Evolutionary conservation across 768 basidiomycete genomes (phyloP), one percentile per base, ranked within the genome.

Genomic region (Cyclocybe aegerita): DNA sequence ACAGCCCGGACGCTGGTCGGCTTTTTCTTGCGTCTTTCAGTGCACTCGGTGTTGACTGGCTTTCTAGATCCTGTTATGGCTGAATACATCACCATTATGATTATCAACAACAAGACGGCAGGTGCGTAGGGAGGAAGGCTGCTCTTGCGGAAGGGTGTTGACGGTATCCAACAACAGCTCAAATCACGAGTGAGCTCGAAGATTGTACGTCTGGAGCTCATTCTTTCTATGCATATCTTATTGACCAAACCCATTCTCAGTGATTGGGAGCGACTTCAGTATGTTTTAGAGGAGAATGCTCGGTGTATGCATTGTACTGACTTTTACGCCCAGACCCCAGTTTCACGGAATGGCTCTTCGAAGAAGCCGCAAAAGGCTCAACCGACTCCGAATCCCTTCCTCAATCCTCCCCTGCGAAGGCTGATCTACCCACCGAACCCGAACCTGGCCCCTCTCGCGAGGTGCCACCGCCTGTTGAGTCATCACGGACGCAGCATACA

Each of bases 1-100:
- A 82, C 63, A 90, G 84, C 60, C 72, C 80, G 15, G 90, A 91
- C 56, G 80, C 86, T 70, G 89, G 89, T 89, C 56, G 55, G 79
- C 74, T 50, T 46, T 47, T 50, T 50, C 56, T 45, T 46, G 44
- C 37, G 42, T 11, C 36, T 16, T 46, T 39, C 39, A 36, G 33
- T 39, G 37, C 40, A 49, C 46, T 58, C 42, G 39, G 43, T 51
- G 44, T 23, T 54, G 44, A 59, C 65, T 23, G 62, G 46, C 3
- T 9, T 46, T 50, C 4, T 58, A 90, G 91, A 94, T 68, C 83
- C 84, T 10, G 90, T 93, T 59, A 93, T 94, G 90, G 90, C 92
- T 2, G 93, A 95, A 68, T 95, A 93, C 61, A 92, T 94, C 50
- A 92, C 90, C 14, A 95, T 95, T 52, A 93, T 95, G 93, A 81